phyloP scores from a whole-genome alignment of 768 basidiomycete species.

The Calvatia gigantea region DNA sequence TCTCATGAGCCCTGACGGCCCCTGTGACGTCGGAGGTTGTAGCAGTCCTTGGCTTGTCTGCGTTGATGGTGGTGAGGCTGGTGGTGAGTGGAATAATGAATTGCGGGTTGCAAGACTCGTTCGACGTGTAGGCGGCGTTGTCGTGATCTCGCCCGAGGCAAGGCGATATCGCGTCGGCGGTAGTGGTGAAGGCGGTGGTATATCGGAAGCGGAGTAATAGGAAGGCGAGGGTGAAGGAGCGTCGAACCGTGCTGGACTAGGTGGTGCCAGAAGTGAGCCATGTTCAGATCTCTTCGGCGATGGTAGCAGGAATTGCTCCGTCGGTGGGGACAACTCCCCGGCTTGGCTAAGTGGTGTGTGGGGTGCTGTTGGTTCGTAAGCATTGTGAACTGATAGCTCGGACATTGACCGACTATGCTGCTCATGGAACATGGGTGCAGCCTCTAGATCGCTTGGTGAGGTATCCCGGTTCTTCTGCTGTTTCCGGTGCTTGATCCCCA shows the following conservation, averaged over 20 bases:
- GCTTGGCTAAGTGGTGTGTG: slow-evolving; percentile 34
- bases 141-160: slow-evolving; percentile 43
- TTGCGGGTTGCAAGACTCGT: slow-evolving; percentile 20
- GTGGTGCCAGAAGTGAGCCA: slow-evolving; percentile 25
- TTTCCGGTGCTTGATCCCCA: slow-evolving; percentile 69
- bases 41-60: background rate
- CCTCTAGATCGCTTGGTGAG: slow-evolving; percentile 43
- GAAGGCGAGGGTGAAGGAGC: slow-evolving; percentile 44
- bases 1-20: slow-evolving; percentile 10
- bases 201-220: slow-evolving; percentile 68
- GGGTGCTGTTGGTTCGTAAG: slow-evolving; percentile 50
- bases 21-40: background rate
- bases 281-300: slow-evolving; percentile 14
- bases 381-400: slow-evolving; percentile 44
- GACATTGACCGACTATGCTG: slow-evolving; percentile 64
- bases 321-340: slow-evolving; percentile 24
- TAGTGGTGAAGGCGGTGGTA: slow-evolving; percentile 60
- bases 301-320: slow-evolving; percentile 20
- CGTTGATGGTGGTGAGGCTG: background rate
- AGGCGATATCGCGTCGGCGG: slow-evolving; percentile 48
- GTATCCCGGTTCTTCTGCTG: slow-evolving; percentile 37
- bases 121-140: slow-evolving; percentile 39
- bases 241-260: slow-evolving; percentile 18
- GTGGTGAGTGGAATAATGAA: background rate
- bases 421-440: slow-evolving; percentile 67